Evolutionary conservation across 2,329 filamentous ascomycete species (phyloP), one percentile per base, ranked within the genome.

Genomic region (Lachnellula hyalina): DNA sequence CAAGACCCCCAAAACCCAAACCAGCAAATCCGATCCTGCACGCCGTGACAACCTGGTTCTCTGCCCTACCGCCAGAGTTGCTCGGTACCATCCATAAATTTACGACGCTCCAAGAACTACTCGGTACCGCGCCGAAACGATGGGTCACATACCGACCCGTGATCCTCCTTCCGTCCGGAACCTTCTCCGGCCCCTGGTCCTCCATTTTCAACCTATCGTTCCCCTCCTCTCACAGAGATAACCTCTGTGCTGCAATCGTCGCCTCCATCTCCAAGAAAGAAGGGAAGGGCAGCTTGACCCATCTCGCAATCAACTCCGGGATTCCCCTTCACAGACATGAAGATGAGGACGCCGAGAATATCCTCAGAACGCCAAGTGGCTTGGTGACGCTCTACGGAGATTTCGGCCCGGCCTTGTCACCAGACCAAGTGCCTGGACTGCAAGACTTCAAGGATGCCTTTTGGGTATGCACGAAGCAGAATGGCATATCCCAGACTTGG

Each of bases 401-500:
- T 67, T 96, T 96, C 68, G 90, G 90, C 0, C 77, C 82, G 0
- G 47, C 70, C 44, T 63, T 49, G 21, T 48, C 34, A 15, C 56
- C 59, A 2, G 52, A 42, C 7, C 17, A 44, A 14, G 11, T 17
- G 2, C 63, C 51, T 0, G 61, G 21, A 11, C 52, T 65, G 1
- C 50, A 65, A 1, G 86, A 93, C 65, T 87, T 95, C 55, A 68
- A 75, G 0, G 55, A 69, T 1, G 86, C 90, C 0, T 82, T 96
- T 59, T 97, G 93, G 93, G 87, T 88, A 0, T 81, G 78, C 12
- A 85, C 87, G 4, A 82, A 79, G 51, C 91, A 96, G 68, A 89
- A 90, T 66, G 87, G 86, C 2, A 87, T 97, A 55, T 72, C 75
- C 36, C 93, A 97, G 73, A 85, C 81, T 2, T 97, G 92, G 92